Percentiles rank a stretch among this genome's conserved stretches.
Evolutionary conservation across 176 grass and related monocot genomes (phyloP).

Genomic region (Pontederia paniculata): DNA sequence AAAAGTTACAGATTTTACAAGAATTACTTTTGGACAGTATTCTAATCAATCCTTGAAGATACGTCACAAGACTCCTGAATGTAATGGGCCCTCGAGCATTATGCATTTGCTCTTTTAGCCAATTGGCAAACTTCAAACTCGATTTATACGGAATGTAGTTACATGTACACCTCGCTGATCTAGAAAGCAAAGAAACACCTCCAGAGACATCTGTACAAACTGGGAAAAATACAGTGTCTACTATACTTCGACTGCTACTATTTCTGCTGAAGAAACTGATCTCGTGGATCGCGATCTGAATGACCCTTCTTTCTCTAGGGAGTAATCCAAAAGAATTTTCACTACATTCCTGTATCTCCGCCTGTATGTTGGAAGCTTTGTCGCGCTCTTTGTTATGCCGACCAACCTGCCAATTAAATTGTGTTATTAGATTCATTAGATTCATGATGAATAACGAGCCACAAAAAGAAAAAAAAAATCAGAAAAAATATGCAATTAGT

Average conservation of each 20-base stretch:
- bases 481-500: neutral
- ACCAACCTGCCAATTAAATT: constrained; percentile 40
- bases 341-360: constrained; percentile 60
- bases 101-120: too few species aligned
- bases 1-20: too few species aligned
- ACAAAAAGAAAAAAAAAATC: neutral
- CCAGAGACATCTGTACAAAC: too few species aligned
- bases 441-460: neutral
- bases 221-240: neutral
- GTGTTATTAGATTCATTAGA: neutral
- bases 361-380: constrained; percentile 80
- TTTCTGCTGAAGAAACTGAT: constrained; percentile 26
- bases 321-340: constrained; percentile 48
- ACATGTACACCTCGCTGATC: neutral
- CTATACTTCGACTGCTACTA: constrained; percentile 42
- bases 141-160: too few species aligned
- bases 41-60: too few species aligned
- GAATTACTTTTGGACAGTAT: too few species aligned
- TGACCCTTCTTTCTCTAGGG: constrained; percentile 37
- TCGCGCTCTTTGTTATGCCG: constrained; percentile 52
- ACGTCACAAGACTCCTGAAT: too few species aligned
- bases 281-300: constrained; percentile 20
- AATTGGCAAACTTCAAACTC: too few species aligned
- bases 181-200: neutral
- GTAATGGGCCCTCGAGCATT: too few species aligned